phyloP scores from a whole-genome alignment of 768 basidiomycete genomes.

The Collybiopsis confluens region DNA sequence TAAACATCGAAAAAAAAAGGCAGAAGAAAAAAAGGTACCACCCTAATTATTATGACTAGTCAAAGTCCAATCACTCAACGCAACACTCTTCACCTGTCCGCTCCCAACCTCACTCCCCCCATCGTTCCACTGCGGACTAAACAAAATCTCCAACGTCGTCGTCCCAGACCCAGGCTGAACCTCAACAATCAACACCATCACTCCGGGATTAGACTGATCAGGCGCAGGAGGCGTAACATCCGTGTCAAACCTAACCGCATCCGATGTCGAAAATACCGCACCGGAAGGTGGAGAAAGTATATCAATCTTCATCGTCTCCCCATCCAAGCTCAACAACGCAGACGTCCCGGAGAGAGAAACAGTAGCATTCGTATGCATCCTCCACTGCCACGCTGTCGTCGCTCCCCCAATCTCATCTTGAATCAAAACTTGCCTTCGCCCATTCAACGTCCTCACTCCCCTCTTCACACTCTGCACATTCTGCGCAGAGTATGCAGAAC shows the following conservation, averaged over 20 bases:
- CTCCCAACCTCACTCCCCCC: slow-evolving; percentile 12
- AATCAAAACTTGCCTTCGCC: slow-evolving; percentile 80
- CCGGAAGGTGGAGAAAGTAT: slow-evolving; percentile 65
- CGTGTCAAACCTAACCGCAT: slow-evolving; percentile 49
- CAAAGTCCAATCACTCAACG: slow-evolving; percentile 69
- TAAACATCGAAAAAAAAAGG: too few species aligned
- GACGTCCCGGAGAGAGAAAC: slow-evolving; percentile 50
- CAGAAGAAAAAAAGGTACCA: slow-evolving; percentile 15
- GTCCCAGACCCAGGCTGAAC: slow-evolving; percentile 65
- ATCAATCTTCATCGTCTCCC: slow-evolving; percentile 58
- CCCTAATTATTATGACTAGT: slow-evolving; percentile 61
- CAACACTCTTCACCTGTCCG: slow-evolving; percentile 37
- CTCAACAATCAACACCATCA: slow-evolving; percentile 74
- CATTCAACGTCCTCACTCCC: slow-evolving; percentile 79
- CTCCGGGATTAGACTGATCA: slow-evolving; percentile 77
- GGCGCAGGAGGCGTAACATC: slow-evolving; percentile 58
- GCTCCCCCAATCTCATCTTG: slow-evolving; percentile 88
- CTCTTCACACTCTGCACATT: slow-evolving; percentile 68
- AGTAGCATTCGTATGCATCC: slow-evolving; percentile 95
- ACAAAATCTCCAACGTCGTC: slow-evolving; percentile 77
- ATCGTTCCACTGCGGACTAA: slow-evolving; percentile 88
- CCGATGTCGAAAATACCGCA: slow-evolving; percentile 53
- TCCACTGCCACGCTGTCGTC: slow-evolving; percentile 67
- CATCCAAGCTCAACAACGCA: slow-evolving; percentile 72
- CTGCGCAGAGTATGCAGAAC: slow-evolving; percentile 60